phyloP scores from a whole-genome alignment of 768 basidiomycete genomes.

The Boletus reticuloceps region DNA sequence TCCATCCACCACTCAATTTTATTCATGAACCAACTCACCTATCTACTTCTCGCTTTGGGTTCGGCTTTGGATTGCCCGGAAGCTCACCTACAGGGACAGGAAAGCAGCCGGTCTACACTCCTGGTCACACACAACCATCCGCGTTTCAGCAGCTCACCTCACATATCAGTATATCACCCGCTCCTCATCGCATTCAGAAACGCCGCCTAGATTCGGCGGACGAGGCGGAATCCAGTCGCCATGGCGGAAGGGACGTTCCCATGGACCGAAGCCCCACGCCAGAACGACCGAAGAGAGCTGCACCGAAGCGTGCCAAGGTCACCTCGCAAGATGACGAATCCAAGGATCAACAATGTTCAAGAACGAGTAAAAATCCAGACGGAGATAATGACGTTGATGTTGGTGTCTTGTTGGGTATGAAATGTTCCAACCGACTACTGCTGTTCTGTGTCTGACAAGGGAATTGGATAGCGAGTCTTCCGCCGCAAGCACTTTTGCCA shows the following conservation, averaged over 20 bases:
- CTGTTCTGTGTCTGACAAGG: slow-evolving; percentile 7
- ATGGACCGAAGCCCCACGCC: slow-evolving; percentile 89
- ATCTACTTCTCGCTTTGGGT: slow-evolving; percentile 64
- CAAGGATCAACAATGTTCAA: slow-evolving; percentile 42
- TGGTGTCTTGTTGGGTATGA: slow-evolving; percentile 75
- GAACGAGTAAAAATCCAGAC: slow-evolving; percentile 46
- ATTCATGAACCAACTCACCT: slow-evolving; percentile 56
- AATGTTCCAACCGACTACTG: neutral
- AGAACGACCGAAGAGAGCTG: slow-evolving; percentile 67
- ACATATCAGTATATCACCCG: slow-evolving; percentile 42
- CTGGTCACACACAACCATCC: slow-evolving; percentile 40
- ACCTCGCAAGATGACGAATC: slow-evolving; percentile 22
- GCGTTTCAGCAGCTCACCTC: slow-evolving; percentile 57
- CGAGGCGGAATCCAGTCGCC: slow-evolving; percentile 44
- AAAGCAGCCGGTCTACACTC: slow-evolving; percentile 45
- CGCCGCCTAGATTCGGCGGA: slow-evolving; percentile 69
- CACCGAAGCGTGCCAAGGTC: slow-evolving; percentile 59
- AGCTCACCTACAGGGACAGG: slow-evolving; percentile 42
- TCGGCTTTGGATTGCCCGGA: slow-evolving; percentile 64
- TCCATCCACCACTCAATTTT: slow-evolving; percentile 64
- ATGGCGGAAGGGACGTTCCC: slow-evolving; percentile 50
- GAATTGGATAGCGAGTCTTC: slow-evolving; percentile 62
- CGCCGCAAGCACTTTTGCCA: slow-evolving; percentile 72
- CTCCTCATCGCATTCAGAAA: slow-evolving; percentile 50
- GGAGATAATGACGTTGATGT: slow-evolving; percentile 57